These are phyloP conservation scores for Melastoma malabathricum DNA, from an alignment of 345 rosid species.

Conservation along the genomic window DNA sequence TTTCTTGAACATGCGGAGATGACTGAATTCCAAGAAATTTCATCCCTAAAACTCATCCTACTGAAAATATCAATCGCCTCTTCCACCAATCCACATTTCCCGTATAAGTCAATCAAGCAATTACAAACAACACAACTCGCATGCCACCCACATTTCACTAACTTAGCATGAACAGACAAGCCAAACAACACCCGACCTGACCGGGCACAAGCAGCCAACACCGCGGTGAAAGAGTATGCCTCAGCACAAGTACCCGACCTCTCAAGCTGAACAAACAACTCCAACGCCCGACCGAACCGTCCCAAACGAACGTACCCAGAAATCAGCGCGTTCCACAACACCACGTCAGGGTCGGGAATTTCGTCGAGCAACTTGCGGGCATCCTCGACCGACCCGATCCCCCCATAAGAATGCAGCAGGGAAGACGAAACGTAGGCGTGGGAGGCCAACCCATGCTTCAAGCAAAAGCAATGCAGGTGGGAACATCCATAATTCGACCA, in stretches of 20 bases:
- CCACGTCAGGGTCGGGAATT: slow-evolving; percentile 54
- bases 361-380: slow-evolving; percentile 56
- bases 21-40: slow-evolving; percentile 69
- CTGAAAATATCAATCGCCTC: slow-evolving; percentile 41
- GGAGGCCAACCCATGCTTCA: slow-evolving; percentile 50
- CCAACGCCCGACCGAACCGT: slow-evolving; percentile 28
- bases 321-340: slow-evolving; percentile 69
- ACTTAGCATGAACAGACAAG: slow-evolving; percentile 41
- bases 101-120: slow-evolving; percentile 81
- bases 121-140: slow-evolving; percentile 34
- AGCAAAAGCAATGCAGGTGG: slow-evolving; percentile 1
- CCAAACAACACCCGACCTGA: slow-evolving; percentile 23
- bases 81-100: slow-evolving; percentile 47
- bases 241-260: slow-evolving; percentile 31
- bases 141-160: slow-evolving; percentile 41
- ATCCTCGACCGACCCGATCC: slow-evolving; percentile 16
- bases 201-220: slow-evolving; percentile 54
- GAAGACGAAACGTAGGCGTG: slow-evolving; percentile 40
- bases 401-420: slow-evolving; percentile 32
- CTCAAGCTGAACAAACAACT: slow-evolving; percentile 39
- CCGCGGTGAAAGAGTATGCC: slow-evolving; percentile 51
- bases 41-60: slow-evolving; percentile 38
- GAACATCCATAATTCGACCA: neutral
- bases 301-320: slow-evolving; percentile 47
- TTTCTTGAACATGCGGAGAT: slow-evolving; percentile 66